Conservation (phyloP, 306 rosid species). For the Dryas octopetala region DNA sequence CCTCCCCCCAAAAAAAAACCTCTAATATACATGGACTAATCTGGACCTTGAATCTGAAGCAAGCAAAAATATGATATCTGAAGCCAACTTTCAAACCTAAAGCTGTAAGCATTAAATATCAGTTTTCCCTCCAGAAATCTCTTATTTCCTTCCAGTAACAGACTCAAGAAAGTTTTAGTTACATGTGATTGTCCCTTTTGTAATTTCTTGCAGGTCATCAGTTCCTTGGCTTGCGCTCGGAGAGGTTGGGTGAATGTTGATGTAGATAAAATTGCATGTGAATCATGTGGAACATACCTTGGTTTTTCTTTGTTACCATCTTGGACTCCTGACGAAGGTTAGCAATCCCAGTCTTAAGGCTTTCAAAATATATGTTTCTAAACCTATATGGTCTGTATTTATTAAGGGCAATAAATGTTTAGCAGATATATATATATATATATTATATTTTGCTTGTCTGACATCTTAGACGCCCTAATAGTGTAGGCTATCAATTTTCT, state of each 20-base stretch:
- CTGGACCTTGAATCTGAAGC: too few relatives aligned
- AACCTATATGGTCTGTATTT: background rate
- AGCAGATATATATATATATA: background rate
- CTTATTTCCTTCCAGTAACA: background rate
- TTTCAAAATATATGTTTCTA: too few relatives aligned
- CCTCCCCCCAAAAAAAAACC: too few relatives aligned
- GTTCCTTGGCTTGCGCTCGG: constrained; percentile 85
- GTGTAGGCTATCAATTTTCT: background rate
- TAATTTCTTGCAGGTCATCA: constrained; percentile 54
- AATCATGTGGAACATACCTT: constrained; percentile 69
- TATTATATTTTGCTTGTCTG: background rate
- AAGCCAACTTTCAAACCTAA: too few relatives aligned
- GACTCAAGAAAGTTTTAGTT: background rate
- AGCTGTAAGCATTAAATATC: background rate
- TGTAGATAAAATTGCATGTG: constrained; percentile 82
- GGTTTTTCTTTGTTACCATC: constrained; percentile 53
- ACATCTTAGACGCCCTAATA: background rate
- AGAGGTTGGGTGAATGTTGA: constrained; percentile 92
- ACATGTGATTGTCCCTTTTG: constrained; percentile 25
- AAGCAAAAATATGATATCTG: background rate
- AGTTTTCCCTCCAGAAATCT: background rate
- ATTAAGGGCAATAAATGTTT: background rate
- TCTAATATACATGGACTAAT: too few relatives aligned
- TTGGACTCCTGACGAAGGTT: constrained; percentile 84
- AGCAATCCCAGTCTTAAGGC: constrained; percentile 29